These are phyloP conservation scores for Ceratorhiza oryzae-sativae DNA, from an alignment of 1,284 basidiomycete genomes.

Conservation along the genomic window DNA sequence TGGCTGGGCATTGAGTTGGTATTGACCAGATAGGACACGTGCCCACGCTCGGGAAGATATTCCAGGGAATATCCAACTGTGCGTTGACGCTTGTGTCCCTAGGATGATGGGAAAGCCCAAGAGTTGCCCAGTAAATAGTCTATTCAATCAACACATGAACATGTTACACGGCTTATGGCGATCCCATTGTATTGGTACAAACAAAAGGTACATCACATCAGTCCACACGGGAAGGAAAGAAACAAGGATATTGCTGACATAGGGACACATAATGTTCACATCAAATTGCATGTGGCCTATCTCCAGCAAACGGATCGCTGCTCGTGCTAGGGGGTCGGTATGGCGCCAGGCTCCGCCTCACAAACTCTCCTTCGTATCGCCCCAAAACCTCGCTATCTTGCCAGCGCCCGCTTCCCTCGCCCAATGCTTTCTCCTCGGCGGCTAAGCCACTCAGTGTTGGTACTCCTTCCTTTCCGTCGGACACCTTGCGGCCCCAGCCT, in stretches of 20 bases:
- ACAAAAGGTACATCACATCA: not conserved
- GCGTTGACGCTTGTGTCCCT: not conserved
- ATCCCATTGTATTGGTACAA: conserved; percentile 25
- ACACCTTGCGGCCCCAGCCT: conserved; percentile 26
- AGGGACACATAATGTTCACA: not conserved
- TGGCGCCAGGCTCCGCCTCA: conserved; percentile 23
- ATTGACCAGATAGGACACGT: not conserved
- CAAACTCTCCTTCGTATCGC: conserved; percentile 25
- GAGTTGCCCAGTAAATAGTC: not conserved
- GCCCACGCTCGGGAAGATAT: not conserved
- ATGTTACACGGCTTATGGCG: conserved; percentile 20
- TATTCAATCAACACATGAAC: conserved; percentile 34
- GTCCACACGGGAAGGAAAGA: not conserved
- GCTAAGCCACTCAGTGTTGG: conserved; percentile 13
- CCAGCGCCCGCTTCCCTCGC: conserved; percentile 4
- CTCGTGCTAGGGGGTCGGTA: not conserved
- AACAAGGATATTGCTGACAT: conserved; percentile 1
- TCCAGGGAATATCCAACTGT: conserved; percentile 2
- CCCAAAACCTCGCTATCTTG: conserved; percentile 15
- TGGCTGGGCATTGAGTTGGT: conserved; percentile 12
- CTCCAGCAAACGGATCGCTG: conserved; percentile 15
- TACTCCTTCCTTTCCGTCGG: not conserved
- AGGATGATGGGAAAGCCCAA: not conserved
- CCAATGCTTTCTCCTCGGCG: conserved; percentile 1
- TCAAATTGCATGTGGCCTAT: conserved; percentile 28